phyloP scores from a whole-genome alignment of 1,284 basidiomycete genomes.

The Hemileia vastatrix region DNA sequence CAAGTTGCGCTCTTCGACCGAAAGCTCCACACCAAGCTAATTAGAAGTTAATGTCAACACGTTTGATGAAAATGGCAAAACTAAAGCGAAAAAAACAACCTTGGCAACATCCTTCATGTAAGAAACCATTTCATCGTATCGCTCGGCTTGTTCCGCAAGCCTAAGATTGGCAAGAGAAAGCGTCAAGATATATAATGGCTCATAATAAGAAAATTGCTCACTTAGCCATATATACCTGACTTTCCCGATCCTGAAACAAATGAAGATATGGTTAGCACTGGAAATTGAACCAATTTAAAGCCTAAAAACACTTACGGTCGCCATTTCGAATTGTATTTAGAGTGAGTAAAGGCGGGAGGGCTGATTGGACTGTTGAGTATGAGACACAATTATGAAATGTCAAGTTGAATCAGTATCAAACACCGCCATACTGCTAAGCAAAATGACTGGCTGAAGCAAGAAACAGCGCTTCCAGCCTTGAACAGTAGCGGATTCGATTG shows the following conservation, averaged over 20 bases:
- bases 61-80: neutral
- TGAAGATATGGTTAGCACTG: neutral
- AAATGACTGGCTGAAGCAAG: too few relatives aligned
- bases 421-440: too few relatives aligned
- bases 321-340: too few relatives aligned
- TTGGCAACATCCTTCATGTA: conserved; percentile 14
- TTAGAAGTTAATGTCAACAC: neutral
- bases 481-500: too few relatives aligned
- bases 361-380: too few relatives aligned
- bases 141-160: conserved; percentile 5
- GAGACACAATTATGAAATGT: too few relatives aligned
- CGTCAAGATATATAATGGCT: neutral
- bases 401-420: too few relatives aligned
- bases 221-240: conserved; percentile 13
- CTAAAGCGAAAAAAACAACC: neutral
- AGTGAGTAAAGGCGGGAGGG: too few relatives aligned
- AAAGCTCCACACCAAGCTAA: conserved; percentile 6
- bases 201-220: neutral
- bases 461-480: too few relatives aligned
- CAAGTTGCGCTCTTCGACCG: conserved; percentile 11
- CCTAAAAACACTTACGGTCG: neutral
- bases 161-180: neutral
- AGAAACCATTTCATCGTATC: conserved; percentile 10
- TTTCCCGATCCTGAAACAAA: conserved; percentile 3
- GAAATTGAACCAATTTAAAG: neutral